These are phyloP conservation scores for Podila horticola DNA, from an alignment of 192 early-diverging fungal species.

Conservation along the genomic window DNA sequence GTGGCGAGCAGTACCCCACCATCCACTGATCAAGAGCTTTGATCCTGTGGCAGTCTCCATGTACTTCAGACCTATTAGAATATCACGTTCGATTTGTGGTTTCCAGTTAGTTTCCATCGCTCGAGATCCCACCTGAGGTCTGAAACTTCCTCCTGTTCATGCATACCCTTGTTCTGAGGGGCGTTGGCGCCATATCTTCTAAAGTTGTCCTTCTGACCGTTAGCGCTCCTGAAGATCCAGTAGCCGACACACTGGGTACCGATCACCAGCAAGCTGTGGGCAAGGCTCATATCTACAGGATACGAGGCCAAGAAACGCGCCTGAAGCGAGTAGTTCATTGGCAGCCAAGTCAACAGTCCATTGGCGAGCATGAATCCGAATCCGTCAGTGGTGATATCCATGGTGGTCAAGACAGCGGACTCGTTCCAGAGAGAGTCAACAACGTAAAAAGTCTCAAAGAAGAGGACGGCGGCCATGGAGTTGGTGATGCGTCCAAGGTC, in stretches of 20 bases:
- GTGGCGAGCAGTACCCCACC: constrained; percentile 96
- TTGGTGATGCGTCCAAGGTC: constrained; percentile 74
- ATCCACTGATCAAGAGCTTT: constrained; percentile 84
- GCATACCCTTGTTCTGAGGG: constrained; percentile 60
- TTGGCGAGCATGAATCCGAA: constrained; percentile 92
- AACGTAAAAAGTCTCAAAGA: constrained; percentile 87
- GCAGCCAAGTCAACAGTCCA: constrained; percentile 90
- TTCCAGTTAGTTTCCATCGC: background rate
- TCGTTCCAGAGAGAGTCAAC: constrained; percentile 88
- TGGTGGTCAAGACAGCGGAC: constrained; percentile 89
- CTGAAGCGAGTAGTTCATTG: constrained; percentile 90
- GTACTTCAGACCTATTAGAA: constrained; percentile 74
- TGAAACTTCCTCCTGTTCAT: background rate
- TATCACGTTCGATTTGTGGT: background rate
- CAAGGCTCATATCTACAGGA: constrained; percentile 69
- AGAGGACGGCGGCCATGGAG: constrained; percentile 78
- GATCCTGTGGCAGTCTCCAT: constrained; percentile 87
- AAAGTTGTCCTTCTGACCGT: constrained; percentile 93
- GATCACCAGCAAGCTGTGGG: constrained; percentile 56
- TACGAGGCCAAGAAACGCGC: constrained; percentile 83
- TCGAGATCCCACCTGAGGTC: background rate
- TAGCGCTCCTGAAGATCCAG: constrained; percentile 89
- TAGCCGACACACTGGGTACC: constrained; percentile 74
- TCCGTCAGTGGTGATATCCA: constrained; percentile 98
- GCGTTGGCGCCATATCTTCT: constrained; percentile 70